Conservation (phyloP, 257 asterid species). For the Solanum pinnatisectum region DNA sequence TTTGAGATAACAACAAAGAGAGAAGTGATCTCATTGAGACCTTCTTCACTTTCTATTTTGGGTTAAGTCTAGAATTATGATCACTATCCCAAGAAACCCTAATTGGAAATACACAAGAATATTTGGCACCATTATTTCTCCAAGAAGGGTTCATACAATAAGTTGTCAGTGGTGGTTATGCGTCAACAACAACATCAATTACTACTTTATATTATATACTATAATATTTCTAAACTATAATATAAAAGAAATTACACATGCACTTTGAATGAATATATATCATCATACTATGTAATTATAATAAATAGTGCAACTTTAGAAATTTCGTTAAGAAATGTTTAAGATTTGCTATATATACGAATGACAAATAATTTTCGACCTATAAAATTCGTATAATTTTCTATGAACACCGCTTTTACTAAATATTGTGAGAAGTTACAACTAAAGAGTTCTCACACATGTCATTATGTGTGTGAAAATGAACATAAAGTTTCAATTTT, state of each 20-base stretch:
- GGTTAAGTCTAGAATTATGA: background rate
- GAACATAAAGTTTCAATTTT: background rate
- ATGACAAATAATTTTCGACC: background rate
- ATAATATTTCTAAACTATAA: background rate
- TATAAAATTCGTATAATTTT: too few species aligned
- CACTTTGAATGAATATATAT: background rate
- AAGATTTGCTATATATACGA: too few species aligned
- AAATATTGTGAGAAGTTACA: background rate
- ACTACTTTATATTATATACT: background rate
- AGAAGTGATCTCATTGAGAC: background rate
- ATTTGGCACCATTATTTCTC: background rate
- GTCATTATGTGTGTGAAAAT: background rate
- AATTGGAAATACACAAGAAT: background rate
- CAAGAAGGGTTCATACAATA: background rate
- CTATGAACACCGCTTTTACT: too few species aligned
- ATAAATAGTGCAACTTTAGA: too few species aligned
- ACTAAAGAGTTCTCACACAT: background rate
- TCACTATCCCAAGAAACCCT: background rate
- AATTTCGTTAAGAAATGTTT: background rate
- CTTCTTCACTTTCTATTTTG: background rate
- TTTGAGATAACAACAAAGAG: background rate
- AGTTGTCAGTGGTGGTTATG: conserved; percentile 12
- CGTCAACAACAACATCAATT: conserved; percentile 11
- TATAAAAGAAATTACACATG: background rate
- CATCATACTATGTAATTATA: too few species aligned